phyloP scores from a whole-genome alignment of 805 yeast species.

The Starmerella ratchasimensis region DNA sequence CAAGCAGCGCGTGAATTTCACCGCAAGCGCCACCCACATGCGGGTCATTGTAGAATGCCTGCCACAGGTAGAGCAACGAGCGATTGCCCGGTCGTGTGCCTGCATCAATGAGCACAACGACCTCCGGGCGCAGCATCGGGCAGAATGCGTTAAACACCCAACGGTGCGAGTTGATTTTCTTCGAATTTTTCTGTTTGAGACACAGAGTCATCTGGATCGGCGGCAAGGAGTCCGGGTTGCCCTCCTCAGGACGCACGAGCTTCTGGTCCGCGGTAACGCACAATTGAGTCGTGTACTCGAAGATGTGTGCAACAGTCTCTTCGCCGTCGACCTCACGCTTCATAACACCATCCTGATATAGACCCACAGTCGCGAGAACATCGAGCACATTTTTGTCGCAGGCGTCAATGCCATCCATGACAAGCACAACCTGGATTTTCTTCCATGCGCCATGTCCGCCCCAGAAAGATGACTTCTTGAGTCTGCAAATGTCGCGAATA shows the following conservation, averaged over 20 bases:
- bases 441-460: constrained; percentile 47
- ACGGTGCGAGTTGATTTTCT: constrained; percentile 53
- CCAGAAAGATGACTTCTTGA: constrained; percentile 33
- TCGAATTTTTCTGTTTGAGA: constrained; percentile 47
- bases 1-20: constrained; percentile 50
- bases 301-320: constrained; percentile 50
- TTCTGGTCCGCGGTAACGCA: constrained; percentile 31
- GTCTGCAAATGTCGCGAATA: constrained; percentile 44
- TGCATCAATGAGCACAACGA: constrained; percentile 45
- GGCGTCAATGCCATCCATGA: constrained; percentile 53
- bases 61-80: constrained; percentile 47
- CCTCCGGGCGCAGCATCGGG: constrained; percentile 42
- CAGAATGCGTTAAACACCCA: constrained; percentile 59
- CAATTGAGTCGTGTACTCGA: constrained; percentile 48
- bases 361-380: constrained; percentile 49
- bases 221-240: constrained; percentile 34
- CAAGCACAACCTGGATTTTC: constrained; percentile 48
- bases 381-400: constrained; percentile 51
- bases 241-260: constrained; percentile 44
- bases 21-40: constrained; percentile 61
- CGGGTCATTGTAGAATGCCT: constrained; percentile 44
- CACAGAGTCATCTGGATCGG: constrained; percentile 52
- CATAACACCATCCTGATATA: constrained; percentile 54
- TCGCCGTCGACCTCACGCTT: constrained; percentile 45
- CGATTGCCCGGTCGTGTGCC: constrained; percentile 51